Percentiles rank a stretch among this genome's conserved stretches.
Evolutionary conservation across 305 asterid species (phyloP).

Genomic region (Nicotiana rustica): DNA sequence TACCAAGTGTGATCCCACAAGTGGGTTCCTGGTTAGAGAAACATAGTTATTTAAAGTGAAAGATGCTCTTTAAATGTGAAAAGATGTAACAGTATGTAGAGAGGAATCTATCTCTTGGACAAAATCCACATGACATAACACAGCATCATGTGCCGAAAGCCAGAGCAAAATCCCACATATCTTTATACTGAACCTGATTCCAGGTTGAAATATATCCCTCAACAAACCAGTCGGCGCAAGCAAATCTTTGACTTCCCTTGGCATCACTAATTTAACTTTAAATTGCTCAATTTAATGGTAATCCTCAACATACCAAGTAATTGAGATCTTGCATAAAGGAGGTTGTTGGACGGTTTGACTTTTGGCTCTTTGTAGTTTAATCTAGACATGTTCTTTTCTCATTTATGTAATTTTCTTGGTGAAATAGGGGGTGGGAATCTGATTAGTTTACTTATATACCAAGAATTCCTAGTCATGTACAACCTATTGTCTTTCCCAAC

Average conservation of each 20-base stretch:
- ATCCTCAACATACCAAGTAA: neutral
- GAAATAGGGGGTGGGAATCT: neutral
- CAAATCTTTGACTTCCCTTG: neutral
- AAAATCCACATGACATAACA: conserved; percentile 31
- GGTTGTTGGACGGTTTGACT: conserved; percentile 26
- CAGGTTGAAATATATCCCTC: conserved; percentile 29
- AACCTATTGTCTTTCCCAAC: neutral
- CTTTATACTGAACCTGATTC: conserved; percentile 32
- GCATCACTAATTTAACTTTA: neutral
- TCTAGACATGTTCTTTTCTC: conserved; percentile 4
- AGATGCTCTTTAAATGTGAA: conserved; percentile 29
- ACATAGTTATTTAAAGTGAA: conserved; percentile 15
- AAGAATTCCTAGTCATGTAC: neutral
- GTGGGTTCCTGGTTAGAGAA: neutral
- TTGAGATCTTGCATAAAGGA: conserved; percentile 24
- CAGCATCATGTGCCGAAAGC: conserved; percentile 4
- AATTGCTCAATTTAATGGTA: neutral
- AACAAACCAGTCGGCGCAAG: neutral
- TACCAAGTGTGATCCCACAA: no score
- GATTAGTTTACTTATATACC: conserved; percentile 1
- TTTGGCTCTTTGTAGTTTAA: conserved; percentile 22
- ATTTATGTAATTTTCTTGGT: conserved; percentile 6
- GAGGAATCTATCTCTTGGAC: neutral
- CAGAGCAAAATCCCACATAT: neutral
- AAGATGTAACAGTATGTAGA: conserved; percentile 6